phyloP scores from a whole-genome alignment of 192 early-diverging fungal genomes.

The Kappamyces sp. region DNA sequence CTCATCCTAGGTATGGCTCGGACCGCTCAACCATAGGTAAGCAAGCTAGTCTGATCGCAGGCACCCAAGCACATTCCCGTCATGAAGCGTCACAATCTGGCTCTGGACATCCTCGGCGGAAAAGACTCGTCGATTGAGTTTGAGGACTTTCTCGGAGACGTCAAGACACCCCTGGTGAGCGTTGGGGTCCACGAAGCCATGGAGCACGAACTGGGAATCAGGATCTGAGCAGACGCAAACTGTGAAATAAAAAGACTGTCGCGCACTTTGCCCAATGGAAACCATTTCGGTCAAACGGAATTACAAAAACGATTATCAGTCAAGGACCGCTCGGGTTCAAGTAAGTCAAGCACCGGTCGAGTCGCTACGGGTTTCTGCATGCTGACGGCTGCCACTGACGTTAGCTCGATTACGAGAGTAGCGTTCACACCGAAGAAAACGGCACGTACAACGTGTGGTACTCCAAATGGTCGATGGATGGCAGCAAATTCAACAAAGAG shows the following conservation, averaged over 20 bases:
- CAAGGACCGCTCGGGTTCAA: slow-evolving; percentile 10
- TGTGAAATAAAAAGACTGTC: not conserved
- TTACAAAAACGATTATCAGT: slow-evolving; percentile 14
- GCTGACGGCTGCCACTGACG: slow-evolving; percentile 17
- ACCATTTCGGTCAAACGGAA: not conserved
- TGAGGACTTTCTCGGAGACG: slow-evolving; percentile 75
- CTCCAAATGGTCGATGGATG: slow-evolving; percentile 53
- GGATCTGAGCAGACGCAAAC: not conserved
- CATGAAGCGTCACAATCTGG: slow-evolving; percentile 57
- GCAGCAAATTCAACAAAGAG: slow-evolving; percentile 19
- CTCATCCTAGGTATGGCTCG: not conserved
- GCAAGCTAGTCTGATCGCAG: not conserved
- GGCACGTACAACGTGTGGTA: slow-evolving; percentile 65
- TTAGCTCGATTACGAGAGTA: slow-evolving; percentile 10
- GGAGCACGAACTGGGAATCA: too few species aligned
- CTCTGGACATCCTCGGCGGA: slow-evolving; percentile 79
- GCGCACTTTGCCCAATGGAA: not conserved
- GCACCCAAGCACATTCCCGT: slow-evolving; percentile 46
- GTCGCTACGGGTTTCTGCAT: not conserved
- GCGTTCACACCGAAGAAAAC: slow-evolving; percentile 23
- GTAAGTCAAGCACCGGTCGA: too few species aligned
- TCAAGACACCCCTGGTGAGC: too few species aligned
- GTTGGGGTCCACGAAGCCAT: too few species aligned
- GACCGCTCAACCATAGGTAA: not conserved
- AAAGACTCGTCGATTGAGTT: slow-evolving; percentile 84